Evolutionary conservation across 768 basidiomycete species (phyloP), one percentile per base, ranked within the genome.

Genomic region (Candolleomyces efflorescens): DNA sequence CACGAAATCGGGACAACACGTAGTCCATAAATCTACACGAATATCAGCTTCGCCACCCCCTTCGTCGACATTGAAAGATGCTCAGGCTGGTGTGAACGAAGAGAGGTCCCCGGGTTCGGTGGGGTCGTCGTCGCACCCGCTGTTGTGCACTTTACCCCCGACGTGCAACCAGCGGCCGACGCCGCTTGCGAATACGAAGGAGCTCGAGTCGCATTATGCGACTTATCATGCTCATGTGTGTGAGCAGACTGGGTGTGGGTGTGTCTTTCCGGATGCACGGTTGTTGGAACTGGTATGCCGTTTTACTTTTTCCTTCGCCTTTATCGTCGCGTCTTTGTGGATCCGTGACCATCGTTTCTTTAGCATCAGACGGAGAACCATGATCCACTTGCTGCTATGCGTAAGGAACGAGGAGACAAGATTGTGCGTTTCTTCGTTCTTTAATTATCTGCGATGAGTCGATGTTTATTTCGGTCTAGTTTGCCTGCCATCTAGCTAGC

Each of bases 321-420:
- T 49, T 11, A 46, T 23, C 36, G 53, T 22, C 54, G 55, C 9
- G 17, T 39, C 38, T 39, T 17, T 39, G 38, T 39, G 9, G 9
- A 39, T 9, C 38, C 38, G 9, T 39, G 38, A 39, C 7, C 49
- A 12, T 10, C 3, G 22, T 13, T 3, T 3, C 9, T 24, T 15
- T 27, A 89, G 88, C 89, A 92, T 71, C 85, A 88, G 67, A 89
- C 87, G 22, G 94, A 96, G 73, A 89, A 87, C 62, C 94, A 96
- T 61, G 92, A 96, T 71, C 88, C 92, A 3, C 73, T 95, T 26
- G 85, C 90, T n/a, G 84, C 81, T 12, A 73, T 92, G 39, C 78
- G 83, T 32, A 87, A 84, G 66, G 88, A 91, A 45, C 80, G 86
- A 44, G 92, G 93, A 22, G 89, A 93, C 65, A 93, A 90, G 72